Evolutionary conservation across 306 rosid species (phyloP), one percentile per base, ranked within the genome.

Genomic region (peach (Prunus persica)): DNA sequence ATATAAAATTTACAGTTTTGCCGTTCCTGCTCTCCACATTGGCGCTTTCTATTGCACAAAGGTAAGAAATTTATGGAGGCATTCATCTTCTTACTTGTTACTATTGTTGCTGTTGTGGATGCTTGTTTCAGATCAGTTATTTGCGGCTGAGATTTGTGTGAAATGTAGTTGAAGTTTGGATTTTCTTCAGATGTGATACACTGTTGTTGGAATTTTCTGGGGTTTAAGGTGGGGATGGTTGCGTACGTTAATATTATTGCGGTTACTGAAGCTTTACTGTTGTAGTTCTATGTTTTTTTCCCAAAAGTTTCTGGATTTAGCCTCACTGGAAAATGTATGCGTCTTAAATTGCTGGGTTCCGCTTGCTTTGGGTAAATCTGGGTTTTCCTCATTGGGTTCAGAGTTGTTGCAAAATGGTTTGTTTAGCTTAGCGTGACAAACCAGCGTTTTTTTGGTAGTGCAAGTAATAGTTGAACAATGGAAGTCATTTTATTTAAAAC

Each of bases 1-100:
- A 8, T 41, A 25, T 19, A 14, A 67, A 46, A 2, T 14, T 20
- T 24, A 20, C 16, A 32, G 67, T 73, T 80, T 69, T 11, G 2
- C 65, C 71, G 65, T 50, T 76, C 76, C 60, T 78, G 30, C 73
- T 65, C 79, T 80, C 73, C 75, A 25, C 88, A 86, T 86, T 88
- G 77, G 67, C 64, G 72, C 67, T 69, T 77, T 73, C 77, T 20
- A 9, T 61, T 20, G 46, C 63, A 46, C 14, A 80, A 73, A 73
- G 87, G 97, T 88, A 56, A 84, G 81, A 34, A 27, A 45, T 82
- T 65, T 22, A 61, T 28, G 54, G 61, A 34, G 65, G 30, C 63
- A 74, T 15, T 76, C 19, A 46, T 47, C 61, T 55, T 32, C 6
- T 63, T 10, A 8, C 14, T n/a, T 51, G 28, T 22, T 65, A 57